Percentiles rank a stretch among this genome's conserved stretches.
Evolutionary conservation across 2,329 filamentous ascomycete genomes (phyloP).

Genomic region (Atkinsonella hypoxylon): DNA sequence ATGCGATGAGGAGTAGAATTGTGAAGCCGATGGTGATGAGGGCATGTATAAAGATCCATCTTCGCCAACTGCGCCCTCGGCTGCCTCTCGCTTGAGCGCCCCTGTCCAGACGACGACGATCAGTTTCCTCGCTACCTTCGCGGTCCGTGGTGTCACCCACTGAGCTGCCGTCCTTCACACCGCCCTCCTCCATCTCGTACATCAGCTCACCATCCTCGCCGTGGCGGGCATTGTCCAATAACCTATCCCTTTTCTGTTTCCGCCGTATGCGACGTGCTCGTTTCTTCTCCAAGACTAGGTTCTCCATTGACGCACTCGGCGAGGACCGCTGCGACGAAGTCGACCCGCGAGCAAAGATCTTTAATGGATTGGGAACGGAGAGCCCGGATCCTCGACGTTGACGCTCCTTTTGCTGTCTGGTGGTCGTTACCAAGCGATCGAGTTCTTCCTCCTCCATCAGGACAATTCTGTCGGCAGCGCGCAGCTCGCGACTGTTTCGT

Average conservation of each 20-base stretch:
- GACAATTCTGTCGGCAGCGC: conserved; percentile 56
- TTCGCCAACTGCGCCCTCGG: conserved; percentile 41
- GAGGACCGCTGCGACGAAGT: conserved; percentile 23
- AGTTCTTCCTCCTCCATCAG: conserved; percentile 66
- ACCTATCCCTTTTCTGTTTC: conserved; percentile 38
- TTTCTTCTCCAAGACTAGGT: conserved; percentile 38
- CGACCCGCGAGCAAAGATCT: conserved; percentile 27
- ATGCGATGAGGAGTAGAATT: conserved; percentile 43
- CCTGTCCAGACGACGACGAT: conserved; percentile 39
- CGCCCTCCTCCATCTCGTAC: conserved; percentile 84
- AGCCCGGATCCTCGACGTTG: conserved; percentile 38
- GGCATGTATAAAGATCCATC: conserved; percentile 40
- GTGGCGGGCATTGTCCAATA: conserved; percentile 40
- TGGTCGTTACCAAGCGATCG: conserved; percentile 45
- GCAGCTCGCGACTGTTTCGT: conserved; percentile 57
- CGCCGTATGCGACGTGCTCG: conserved; percentile 36
- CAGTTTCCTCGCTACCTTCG: conserved; percentile 45
- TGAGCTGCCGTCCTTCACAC: conserved; percentile 52
- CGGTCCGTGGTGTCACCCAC: conserved; percentile 51
- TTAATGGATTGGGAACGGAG: conserved; percentile 37
- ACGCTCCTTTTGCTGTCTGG: conserved; percentile 36
- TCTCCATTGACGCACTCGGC: conserved; percentile 34
- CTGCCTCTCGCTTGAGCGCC: conserved; percentile 33
- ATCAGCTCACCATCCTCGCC: conserved; percentile 67
- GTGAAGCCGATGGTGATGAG: conserved; percentile 41